Conservation (phyloP, 495 filamentous ascomycete genomes). For the Aspergillus ostianus region DNA sequence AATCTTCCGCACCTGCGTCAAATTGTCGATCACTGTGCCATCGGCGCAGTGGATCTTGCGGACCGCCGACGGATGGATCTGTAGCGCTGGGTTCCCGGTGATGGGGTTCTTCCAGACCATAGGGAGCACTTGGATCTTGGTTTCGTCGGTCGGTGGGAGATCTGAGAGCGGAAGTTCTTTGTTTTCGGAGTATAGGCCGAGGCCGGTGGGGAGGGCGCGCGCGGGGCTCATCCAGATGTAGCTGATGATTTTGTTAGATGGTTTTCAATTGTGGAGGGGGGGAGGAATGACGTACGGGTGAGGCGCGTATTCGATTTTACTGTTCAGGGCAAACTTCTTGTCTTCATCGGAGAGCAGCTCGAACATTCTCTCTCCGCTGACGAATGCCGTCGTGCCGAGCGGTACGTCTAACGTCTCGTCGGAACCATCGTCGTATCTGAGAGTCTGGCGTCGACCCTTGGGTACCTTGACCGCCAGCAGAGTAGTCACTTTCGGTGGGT, state of each 20-base stretch:
- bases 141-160: slow-evolving; percentile 60
- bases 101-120: slow-evolving; percentile 73
- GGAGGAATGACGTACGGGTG: slow-evolving; percentile 48
- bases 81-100: slow-evolving; percentile 64
- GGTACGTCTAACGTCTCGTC: slow-evolving; percentile 66
- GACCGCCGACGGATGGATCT: slow-evolving; percentile 67
- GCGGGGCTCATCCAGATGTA: slow-evolving; percentile 75
- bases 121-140: slow-evolving; percentile 65
- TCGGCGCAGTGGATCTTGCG: slow-evolving; percentile 61
- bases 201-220: slow-evolving; percentile 60
- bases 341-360: slow-evolving; percentile 59
- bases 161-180: slow-evolving; percentile 54
- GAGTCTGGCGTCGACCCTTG: slow-evolving; percentile 58
- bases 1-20: slow-evolving; percentile 62
- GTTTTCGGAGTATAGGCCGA: slow-evolving; percentile 62
- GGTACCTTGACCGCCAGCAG: slow-evolving; percentile 68
- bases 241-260: slow-evolving; percentile 12
- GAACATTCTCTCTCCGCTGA: slow-evolving; percentile 65
- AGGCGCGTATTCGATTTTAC: slow-evolving; percentile 68
- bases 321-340: slow-evolving; percentile 60
- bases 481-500: slow-evolving; percentile 67
- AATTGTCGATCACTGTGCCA: slow-evolving; percentile 62
- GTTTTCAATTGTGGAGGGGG: background rate
- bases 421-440: slow-evolving; percentile 69
- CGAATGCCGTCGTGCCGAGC: slow-evolving; percentile 74